These are phyloP conservation scores for Penicillium sp. DNA, from an alignment of 2,329 filamentous ascomycete species.

Conservation along the genomic window DNA sequence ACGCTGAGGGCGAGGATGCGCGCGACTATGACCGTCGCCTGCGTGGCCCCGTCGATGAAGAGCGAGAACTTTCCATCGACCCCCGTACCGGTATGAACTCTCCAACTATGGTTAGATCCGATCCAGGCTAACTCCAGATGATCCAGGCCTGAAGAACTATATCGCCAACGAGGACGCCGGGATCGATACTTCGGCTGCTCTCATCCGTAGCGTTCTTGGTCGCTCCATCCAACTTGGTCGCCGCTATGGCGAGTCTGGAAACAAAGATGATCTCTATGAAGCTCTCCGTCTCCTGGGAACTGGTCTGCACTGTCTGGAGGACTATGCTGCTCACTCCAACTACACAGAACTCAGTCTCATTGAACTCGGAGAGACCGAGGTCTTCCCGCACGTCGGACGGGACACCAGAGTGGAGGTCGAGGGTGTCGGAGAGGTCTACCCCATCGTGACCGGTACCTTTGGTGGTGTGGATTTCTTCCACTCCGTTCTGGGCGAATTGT, in stretches of 20 bases:
- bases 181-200: conserved; percentile 78
- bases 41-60: conserved; percentile 78
- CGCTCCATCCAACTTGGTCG: conserved; percentile 79
- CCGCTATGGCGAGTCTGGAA: conserved; percentile 64
- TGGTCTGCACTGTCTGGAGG: conserved; percentile 85
- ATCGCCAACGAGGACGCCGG: conserved; percentile 79
- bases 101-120: not conserved
- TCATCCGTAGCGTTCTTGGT: conserved; percentile 73
- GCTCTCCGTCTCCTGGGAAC: conserved; percentile 84
- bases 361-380: conserved; percentile 75
- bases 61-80: conserved; percentile 76
- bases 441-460: conserved; percentile 87
- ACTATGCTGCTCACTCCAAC: conserved; percentile 92
- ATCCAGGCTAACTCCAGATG: not conserved
- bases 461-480: conserved; percentile 93
- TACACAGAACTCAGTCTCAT: conserved; percentile 86
- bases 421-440: conserved; percentile 72
- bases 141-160: conserved; percentile 77
- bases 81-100: conserved; percentile 59
- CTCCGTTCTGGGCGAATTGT: conserved; percentile 76
- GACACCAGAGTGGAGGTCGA: conserved; percentile 69
- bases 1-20: conserved; percentile 85
- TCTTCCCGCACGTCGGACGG: conserved; percentile 86
- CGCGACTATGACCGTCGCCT: conserved; percentile 78
- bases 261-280: conserved; percentile 81